Evolutionary conservation across 441 rosid species (phyloP).

Genomic region (Bruguiera hainesii): DNA sequence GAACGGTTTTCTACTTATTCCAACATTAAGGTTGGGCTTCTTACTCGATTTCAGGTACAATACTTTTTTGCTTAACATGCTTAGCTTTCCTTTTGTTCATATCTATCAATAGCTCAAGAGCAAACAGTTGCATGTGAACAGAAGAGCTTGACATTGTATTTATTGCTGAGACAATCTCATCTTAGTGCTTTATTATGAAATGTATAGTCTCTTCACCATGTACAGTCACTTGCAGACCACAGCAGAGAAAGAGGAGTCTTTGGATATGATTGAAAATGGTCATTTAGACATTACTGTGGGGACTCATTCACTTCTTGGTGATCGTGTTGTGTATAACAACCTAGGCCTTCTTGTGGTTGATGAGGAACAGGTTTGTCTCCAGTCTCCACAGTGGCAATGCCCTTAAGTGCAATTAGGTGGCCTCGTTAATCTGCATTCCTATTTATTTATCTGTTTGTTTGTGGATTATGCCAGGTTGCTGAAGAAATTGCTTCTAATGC

Average conservation of each 20-base stretch:
- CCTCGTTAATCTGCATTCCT: slow-evolving; percentile 13
- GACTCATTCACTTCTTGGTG: slow-evolving; percentile 97
- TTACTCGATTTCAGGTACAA: slow-evolving; percentile 92
- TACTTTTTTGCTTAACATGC: slow-evolving; percentile 3
- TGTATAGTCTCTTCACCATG: background rate
- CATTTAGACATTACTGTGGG: slow-evolving; percentile 84
- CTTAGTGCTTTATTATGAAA: slow-evolving; percentile 10
- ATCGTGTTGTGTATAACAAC: slow-evolving; percentile 84
- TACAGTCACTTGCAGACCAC: slow-evolving; percentile 55
- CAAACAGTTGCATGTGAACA: slow-evolving; percentile 5
- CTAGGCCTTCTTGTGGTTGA: slow-evolving; percentile 98
- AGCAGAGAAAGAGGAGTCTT: slow-evolving; percentile 71
- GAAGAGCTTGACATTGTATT: slow-evolving; percentile 3
- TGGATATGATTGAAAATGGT: slow-evolving; percentile 76
- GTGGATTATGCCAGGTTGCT: background rate
- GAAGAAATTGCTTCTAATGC: too few relatives aligned
- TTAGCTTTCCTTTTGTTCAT: slow-evolving; percentile 1
- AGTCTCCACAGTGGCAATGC: slow-evolving; percentile 16
- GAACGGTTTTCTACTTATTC: slow-evolving; percentile 69
- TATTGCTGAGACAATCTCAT: background rate
- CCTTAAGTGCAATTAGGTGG: slow-evolving; percentile 18
- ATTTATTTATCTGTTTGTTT: background rate
- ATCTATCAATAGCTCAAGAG: background rate
- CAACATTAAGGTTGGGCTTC: slow-evolving; percentile 69
- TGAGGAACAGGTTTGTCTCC: slow-evolving; percentile 88